Conservation (phyloP, 805 yeast genomes). For the Saccharomyces cerevisiae region DNA sequence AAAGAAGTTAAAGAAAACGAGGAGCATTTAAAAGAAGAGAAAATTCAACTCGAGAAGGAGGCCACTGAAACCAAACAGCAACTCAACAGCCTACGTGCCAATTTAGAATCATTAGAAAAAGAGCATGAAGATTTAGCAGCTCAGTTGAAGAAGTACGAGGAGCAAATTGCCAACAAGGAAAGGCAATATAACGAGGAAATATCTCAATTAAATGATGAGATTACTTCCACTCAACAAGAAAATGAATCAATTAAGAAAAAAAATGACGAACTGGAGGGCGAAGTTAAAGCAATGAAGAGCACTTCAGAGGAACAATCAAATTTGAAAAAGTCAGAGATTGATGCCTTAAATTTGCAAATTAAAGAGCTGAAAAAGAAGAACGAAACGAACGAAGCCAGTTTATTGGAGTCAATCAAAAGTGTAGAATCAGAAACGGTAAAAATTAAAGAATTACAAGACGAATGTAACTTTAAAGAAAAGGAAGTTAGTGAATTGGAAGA, state of each 20-base stretch:
- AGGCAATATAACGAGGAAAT: not conserved
- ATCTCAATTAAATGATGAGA: conserved; percentile 4
- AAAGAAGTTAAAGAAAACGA: conserved; percentile 2
- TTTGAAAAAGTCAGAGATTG: not conserved
- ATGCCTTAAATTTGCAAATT: not conserved
- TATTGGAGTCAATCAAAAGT: not conserved
- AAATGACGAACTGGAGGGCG: conserved; percentile 4
- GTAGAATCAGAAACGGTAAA: not conserved
- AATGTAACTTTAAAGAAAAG: not conserved
- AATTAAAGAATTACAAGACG: not conserved
- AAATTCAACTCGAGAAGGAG: not conserved
- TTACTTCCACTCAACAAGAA: conserved; percentile 2
- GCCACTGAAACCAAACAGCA: not conserved
- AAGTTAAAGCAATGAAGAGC: conserved; percentile 2
- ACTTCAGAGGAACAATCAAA: not conserved
- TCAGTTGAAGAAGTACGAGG: not conserved
- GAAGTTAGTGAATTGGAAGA: conserved; percentile 1
- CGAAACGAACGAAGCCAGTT: not conserved
- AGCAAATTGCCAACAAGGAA: not conserved
- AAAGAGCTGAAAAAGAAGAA: not conserved
- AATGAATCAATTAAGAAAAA: not conserved
- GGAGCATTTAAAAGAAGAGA: not conserved
- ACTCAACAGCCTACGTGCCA: not conserved
- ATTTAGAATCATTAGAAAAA: not conserved
- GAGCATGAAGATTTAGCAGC: not conserved